Conservation (phyloP, 108 stramenopile species). For the Fistulifera pelliculosa region DNA sequence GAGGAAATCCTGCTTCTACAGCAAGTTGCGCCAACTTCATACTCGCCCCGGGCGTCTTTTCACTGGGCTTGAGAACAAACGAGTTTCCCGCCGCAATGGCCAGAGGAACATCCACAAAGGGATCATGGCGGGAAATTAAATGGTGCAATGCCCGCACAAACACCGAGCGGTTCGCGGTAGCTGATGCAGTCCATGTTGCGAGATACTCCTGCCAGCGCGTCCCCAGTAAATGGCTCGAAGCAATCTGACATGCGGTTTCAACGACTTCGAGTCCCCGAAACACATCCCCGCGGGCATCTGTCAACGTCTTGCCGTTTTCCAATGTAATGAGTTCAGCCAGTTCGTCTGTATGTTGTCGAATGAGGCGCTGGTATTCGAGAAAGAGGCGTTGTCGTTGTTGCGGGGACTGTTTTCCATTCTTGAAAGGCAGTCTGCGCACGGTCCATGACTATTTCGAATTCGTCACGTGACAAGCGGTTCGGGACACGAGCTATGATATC, state of each 20-base stretch:
- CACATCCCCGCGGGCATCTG: constrained; percentile 85
- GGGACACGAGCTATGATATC: constrained; percentile 33
- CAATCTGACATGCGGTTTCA: constrained; percentile 54
- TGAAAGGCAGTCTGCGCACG: constrained; percentile 43
- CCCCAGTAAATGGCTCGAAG: constrained; percentile 58
- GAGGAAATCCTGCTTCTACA: constrained; percentile 83
- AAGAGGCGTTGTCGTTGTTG: constrained; percentile 57
- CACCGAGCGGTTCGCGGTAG: constrained; percentile 89
- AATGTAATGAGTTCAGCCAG: constrained; percentile 58
- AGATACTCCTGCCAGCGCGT: constrained; percentile 68
- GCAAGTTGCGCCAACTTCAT: constrained; percentile 70
- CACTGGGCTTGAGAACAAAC: constrained; percentile 81
- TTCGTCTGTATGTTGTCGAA: constrained; percentile 48
- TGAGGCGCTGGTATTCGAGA: constrained; percentile 45
- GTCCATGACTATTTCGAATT: constrained; percentile 28
- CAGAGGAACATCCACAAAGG: constrained; percentile 91
- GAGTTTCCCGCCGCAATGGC: constrained; percentile 68
- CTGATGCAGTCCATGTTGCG: constrained; percentile 73
- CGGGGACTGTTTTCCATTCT: constrained; percentile 55
- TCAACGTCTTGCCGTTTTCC: constrained; percentile 68
- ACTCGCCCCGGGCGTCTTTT: constrained; percentile 60
- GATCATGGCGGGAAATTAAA: constrained; percentile 98
- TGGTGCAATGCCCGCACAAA: constrained; percentile 85
- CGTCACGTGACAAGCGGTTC: constrained; percentile 29
- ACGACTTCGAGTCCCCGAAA: constrained; percentile 95